Base-by-base conservation (phyloP, 2,329 filamentous ascomycete species). In the Sporothrix inflata region DNA sequence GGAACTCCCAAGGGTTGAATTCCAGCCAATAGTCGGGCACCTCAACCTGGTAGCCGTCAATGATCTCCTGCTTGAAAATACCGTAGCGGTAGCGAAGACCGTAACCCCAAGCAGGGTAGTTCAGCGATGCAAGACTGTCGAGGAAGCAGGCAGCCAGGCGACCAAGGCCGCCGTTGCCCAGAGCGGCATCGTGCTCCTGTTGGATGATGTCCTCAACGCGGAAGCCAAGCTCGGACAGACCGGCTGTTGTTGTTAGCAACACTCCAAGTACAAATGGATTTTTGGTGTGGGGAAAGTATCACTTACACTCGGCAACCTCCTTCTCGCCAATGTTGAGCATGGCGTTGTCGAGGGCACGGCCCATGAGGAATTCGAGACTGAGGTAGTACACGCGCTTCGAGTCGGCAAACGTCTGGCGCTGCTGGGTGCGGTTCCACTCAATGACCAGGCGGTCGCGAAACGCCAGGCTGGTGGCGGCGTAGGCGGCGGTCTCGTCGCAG, bases 51-150 rank as follows among this genome's bases (percentile, higher is more conserved):
- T 98, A 99, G 72, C 96, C 96, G 79, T 98, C 92, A 73, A 98
- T 91, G 78, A 99, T 98, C 84, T 98, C 96, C 85, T 99, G 96
- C 85, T 98, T 98, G 90, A 99, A 99, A 81, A 99, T 99, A 80
- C 93, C 93, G 80, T 98, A 98, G 81, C 94, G 88, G 85, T 99
- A 99, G 79, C 96, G 90, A 76, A 99, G 85, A 71, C 95, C 96
- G 78, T 99, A 99, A 47, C 96, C 96, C 96, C 96, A 99, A 24
- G 96, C 96, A 11, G 96, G 93, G 81, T 92, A 98, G 85, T 98
- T 97, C 77, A 99, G 87, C 12, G 94, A 95, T 30, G 96, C 96
- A 79, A 99, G 85, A 77, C 94, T 98, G 84, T 99, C 96, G 75
- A 99, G 89, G 86, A 98, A 97, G 83, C 96, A 99, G 51, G 96